Percentiles rank a stretch among this genome's conserved stretches.
These are phyloP conservation scores for Phoenix dactylifera DNA, from an alignment of 176 grass and related monocot species.

Conservation along the genomic window DNA sequence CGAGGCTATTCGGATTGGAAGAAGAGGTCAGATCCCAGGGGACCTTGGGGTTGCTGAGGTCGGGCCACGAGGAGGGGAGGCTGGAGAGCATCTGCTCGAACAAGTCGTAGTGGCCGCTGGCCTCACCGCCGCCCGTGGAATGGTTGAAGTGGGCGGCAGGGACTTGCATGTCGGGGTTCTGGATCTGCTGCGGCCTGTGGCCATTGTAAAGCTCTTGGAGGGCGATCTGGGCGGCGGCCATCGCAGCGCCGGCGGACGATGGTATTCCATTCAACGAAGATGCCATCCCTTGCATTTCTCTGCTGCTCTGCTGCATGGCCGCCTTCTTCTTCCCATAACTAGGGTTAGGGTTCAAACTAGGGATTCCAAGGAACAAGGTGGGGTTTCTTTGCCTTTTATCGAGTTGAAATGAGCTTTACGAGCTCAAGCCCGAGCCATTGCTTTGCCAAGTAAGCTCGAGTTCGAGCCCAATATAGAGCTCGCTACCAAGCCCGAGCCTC, in stretches of 20 bases:
- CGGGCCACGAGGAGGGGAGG: conserved; percentile 60
- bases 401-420: too few species aligned
- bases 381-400: too few species aligned
- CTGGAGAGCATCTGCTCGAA: conserved; percentile 86
- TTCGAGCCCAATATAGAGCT: too few species aligned
- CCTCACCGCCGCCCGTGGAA: conserved; percentile 19
- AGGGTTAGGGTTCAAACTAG: conserved; percentile 14
- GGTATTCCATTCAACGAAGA: too few species aligned
- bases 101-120: conserved; percentile 57
- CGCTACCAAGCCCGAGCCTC: too few species aligned
- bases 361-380: too few species aligned
- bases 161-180: neutral
- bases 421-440: too few species aligned
- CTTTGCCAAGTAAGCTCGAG: too few species aligned
- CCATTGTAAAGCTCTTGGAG: conserved; percentile 18
- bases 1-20: neutral
- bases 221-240: conserved; percentile 30
- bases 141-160: conserved; percentile 3
- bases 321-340: neutral
- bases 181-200: conserved; percentile 14
- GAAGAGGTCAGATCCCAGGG: conserved; percentile 38
- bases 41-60: conserved; percentile 50
- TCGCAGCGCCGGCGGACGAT: neutral
- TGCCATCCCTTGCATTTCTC: conserved; percentile 55
- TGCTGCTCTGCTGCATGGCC: conserved; percentile 42